phyloP scores from a whole-genome alignment of 2,329 filamentous ascomycete genomes.

The Knufia petricola region DNA sequence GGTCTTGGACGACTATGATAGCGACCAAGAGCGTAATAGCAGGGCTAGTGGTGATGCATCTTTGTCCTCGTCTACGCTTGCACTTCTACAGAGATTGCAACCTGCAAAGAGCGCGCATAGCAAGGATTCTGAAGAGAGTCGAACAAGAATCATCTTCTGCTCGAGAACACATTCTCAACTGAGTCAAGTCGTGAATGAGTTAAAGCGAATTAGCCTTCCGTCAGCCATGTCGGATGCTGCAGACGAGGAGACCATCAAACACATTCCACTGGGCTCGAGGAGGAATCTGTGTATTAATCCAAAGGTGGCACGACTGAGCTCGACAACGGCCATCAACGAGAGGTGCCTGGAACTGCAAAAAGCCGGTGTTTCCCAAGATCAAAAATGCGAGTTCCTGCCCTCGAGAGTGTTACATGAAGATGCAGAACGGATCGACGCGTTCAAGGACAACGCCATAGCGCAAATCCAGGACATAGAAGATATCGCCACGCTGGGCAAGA shows the following conservation, averaged over 20 bases:
- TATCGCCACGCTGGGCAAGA: conserved; percentile 64
- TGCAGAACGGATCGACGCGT: conserved; percentile 61
- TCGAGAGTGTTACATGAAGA: conserved; percentile 53
- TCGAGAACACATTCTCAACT: conserved; percentile 89
- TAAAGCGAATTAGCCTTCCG: conserved; percentile 68
- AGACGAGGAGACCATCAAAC: conserved; percentile 58
- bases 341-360: conserved; percentile 84
- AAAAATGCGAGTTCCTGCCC: conserved; percentile 67
- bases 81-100: conserved; percentile 59
- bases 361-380: conserved; percentile 49
- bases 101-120: conserved; percentile 28
- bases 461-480: conserved; percentile 91
- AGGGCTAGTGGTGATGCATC: conserved; percentile 32
- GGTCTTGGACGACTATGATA: conserved; percentile 65
- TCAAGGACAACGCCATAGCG: conserved; percentile 75
- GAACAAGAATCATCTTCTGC: conserved; percentile 81
- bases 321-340: conserved; percentile 79
- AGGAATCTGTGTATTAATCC: conserved; percentile 88
- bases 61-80: conserved; percentile 65
- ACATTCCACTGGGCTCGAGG: conserved; percentile 73
- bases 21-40: conserved; percentile 43
- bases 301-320: conserved; percentile 60
- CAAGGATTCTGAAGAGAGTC: conserved; percentile 49
- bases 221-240: conserved; percentile 32
- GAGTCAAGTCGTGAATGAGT: conserved; percentile 74